Evolutionary conservation across 257 asterid species (phyloP).

Genomic region (Penstemon newberryi): DNA sequence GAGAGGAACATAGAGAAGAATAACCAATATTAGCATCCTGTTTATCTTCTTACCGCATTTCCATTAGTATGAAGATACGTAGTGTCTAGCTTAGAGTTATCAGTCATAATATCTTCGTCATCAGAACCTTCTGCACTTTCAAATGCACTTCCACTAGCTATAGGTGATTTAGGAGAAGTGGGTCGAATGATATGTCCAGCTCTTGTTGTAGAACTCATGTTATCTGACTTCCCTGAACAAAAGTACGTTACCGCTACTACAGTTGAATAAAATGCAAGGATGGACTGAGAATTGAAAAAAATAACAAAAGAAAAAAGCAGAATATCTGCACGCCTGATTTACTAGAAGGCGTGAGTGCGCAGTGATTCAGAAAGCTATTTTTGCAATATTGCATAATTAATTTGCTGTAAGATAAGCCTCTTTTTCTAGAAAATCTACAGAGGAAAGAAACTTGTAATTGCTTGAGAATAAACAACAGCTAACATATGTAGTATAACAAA

Average conservation of each 20-base stretch:
- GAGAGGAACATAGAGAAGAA: conserved; percentile 18
- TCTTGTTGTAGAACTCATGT: conserved; percentile 38
- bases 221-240: conserved; percentile 41
- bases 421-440: not conserved
- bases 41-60: conserved; percentile 51
- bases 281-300: not conserved
- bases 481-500: not conserved
- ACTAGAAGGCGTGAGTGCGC: not conserved
- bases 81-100: conserved; percentile 49
- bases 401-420: not conserved
- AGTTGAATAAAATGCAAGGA: conserved; percentile 1
- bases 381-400: not conserved
- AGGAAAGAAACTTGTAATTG: not conserved
- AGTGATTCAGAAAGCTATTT: not conserved
- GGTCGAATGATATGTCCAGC: conserved; percentile 63
- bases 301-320: not conserved
- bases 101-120: conserved; percentile 74
- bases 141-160: conserved; percentile 86
- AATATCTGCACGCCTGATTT: not conserved
- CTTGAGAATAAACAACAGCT: not conserved
- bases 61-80: conserved; percentile 73
- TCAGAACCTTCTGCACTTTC: conserved; percentile 94
- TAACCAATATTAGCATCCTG: conserved; percentile 11
- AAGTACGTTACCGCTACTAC: conserved; percentile 12
- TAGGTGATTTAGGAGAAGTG: conserved; percentile 91